Conservation (phyloP, 2,329 filamentous ascomycete genomes). For the Colletotrichum sp. region DNA sequence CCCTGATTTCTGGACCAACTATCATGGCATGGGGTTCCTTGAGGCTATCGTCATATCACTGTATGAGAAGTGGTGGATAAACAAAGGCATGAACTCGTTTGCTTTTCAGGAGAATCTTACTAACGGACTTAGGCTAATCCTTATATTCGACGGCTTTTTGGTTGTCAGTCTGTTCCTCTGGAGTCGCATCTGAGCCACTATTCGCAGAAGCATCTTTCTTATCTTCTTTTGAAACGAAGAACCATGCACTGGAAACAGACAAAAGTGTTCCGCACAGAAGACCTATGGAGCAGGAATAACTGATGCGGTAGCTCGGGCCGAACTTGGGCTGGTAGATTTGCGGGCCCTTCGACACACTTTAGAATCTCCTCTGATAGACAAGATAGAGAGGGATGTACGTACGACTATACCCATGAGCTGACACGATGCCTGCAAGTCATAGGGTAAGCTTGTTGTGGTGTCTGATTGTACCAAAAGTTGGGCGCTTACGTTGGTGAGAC, state of each 20-base stretch:
- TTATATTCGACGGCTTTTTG: not conserved
- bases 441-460: not conserved
- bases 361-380: not conserved
- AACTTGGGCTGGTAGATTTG: constrained; percentile 44
- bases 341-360: constrained; percentile 28
- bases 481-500: constrained; percentile 35
- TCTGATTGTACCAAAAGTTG: not conserved
- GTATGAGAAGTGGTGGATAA: not conserved
- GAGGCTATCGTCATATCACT: not conserved
- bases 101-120: not conserved
- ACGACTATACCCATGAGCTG: constrained; percentile 43
- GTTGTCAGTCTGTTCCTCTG: not conserved
- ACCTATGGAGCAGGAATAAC: constrained; percentile 38
- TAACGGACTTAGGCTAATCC: not conserved
- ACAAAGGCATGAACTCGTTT: not conserved
- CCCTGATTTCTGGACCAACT: not conserved
- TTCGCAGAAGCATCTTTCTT: not conserved
- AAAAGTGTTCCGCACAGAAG: constrained; percentile 33
- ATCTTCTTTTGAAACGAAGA: constrained; percentile 24
- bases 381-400: not conserved
- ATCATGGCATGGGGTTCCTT: not conserved
- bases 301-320: constrained; percentile 41
- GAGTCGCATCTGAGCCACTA: not conserved
- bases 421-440: constrained; percentile 23
- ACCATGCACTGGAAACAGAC: constrained; percentile 25